These are phyloP conservation scores for Phalaenopsis aphrodite DNA, from an alignment of 106 monocot genomes.

Conservation along the genomic window DNA sequence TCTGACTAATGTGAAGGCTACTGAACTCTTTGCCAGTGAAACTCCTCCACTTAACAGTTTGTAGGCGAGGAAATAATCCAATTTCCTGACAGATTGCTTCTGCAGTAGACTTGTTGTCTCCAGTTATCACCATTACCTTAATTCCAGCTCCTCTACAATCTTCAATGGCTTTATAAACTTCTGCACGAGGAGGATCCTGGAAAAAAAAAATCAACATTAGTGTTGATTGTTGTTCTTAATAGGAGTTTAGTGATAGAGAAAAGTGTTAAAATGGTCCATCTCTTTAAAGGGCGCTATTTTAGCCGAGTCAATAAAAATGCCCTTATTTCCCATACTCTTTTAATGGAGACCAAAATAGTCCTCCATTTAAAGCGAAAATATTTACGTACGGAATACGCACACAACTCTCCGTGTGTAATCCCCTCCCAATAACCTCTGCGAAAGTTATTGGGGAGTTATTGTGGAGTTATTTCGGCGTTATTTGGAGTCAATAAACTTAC, in stretches of 20 bases:
- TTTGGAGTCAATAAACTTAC: no score
- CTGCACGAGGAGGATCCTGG: conserved; percentile 65
- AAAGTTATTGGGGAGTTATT: no score
- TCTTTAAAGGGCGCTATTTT: no score
- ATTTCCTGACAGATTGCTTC: conserved; percentile 65
- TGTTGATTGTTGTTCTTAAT: not conserved
- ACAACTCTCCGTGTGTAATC: no score
- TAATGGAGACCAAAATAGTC: no score
- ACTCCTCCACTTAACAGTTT: conserved; percentile 29
- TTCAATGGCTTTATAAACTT: conserved; percentile 61
- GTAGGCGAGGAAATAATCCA: conserved; percentile 26
- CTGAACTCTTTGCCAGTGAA: conserved; percentile 64
- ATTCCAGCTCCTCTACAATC: conserved; percentile 62
- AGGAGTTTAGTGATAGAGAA: not conserved
- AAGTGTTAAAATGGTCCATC: no score
- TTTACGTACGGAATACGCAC: no score
- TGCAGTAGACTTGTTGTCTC: conserved; percentile 74
- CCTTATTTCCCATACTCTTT: no score
- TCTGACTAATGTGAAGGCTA: conserved; percentile 17
- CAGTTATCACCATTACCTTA: conserved; percentile 59
- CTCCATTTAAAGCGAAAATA: no score
- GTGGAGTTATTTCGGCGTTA: no score
- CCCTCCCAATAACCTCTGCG: no score
- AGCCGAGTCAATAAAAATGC: no score
- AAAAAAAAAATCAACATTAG: not conserved